Percentiles rank a stretch among this genome's conserved stretches.
Conservation (phyloP, 1,139 yeast species). For the Kodamaea suecica region DNA sequence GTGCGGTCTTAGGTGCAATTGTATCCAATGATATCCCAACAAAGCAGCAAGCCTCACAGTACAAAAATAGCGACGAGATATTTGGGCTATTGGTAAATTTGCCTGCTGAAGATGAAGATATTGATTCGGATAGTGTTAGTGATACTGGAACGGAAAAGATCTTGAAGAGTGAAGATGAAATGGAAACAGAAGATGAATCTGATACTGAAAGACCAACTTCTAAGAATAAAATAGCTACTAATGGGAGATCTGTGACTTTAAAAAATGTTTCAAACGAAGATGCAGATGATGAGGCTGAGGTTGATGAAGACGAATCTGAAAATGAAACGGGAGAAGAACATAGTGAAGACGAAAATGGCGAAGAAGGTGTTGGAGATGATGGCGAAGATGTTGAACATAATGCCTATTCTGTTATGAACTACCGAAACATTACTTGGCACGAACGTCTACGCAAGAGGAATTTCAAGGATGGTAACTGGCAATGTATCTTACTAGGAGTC, state of each 20-base stretch:
- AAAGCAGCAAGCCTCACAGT: slow-evolving; percentile 19
- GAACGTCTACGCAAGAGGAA: slow-evolving; percentile 71
- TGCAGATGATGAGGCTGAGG: slow-evolving; percentile 12
- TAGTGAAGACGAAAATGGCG: slow-evolving; percentile 17
- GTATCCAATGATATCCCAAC: slow-evolving; percentile 38
- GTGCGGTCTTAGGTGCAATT: slow-evolving; percentile 52
- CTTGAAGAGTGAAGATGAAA: slow-evolving; percentile 25
- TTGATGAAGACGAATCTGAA: slow-evolving; percentile 1
- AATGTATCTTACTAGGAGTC: slow-evolving; percentile 69
- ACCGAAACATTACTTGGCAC: slow-evolving; percentile 69
- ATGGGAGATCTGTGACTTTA: slow-evolving; percentile 13
- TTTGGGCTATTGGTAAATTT: slow-evolving; percentile 39
- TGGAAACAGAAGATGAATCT: slow-evolving; percentile 12
- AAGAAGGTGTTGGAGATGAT: slow-evolving; percentile 12
- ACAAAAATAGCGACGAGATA: slow-evolving; percentile 28
- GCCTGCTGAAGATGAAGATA: slow-evolving; percentile 25
- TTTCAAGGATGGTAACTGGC: slow-evolving; percentile 87
- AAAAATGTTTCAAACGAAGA: slow-evolving; percentile 12
- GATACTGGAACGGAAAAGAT: slow-evolving; percentile 22
- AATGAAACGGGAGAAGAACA: slow-evolving; percentile 9
- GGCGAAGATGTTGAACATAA: slow-evolving; percentile 33
- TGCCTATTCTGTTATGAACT: slow-evolving; percentile 57
- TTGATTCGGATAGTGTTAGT: slow-evolving; percentile 23
- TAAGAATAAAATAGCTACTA: slow-evolving; percentile 5
- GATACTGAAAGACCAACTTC: slow-evolving; percentile 10